Evolutionary conservation across 2,329 filamentous ascomycete genomes (phyloP), one percentile per base, ranked within the genome.

Genomic region (Xylaria sp.): DNA sequence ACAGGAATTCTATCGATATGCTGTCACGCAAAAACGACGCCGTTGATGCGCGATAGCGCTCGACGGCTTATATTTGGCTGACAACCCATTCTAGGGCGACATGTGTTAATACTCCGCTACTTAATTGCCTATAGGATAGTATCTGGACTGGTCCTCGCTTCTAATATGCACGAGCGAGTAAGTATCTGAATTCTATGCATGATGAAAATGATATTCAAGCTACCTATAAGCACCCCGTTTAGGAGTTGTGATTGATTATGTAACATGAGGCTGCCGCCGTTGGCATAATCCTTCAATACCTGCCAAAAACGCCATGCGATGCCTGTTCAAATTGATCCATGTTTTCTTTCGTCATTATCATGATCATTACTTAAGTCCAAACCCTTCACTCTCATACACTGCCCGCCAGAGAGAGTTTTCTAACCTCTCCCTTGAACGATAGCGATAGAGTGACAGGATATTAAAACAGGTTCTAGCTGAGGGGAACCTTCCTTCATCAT

Each of bases 391-490:
- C 80, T 94, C 94, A 72, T 89, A 84, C n/a, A 97, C 94, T 3
- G 94, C 94, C 71, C 89, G 88, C 94, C 94, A 97, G 39, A 98
- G 82, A 83, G 90, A 89, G 61, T 80, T 82, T 79, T 93, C 91
- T 68, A 97, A 79, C 73, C 88, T 90, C 77, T 90, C 86, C 73
- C 86, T 88, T 3, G 87, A 89, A 43, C 80, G 78, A 80, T 95
- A 97, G 55, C 89, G 86, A 82, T 91, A 95, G 66, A 98, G 82
- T 4, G 91, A 90, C 71, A 98, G 77, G 79, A 91, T 89, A 78
- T 97, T 97, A 82, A 98, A 98, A 79, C 94, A 98, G 8, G 94
- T 98, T 76, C 94, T 88, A 20, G 94, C 94, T 23, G 93, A 92
- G 0, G 94, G 94, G 78, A 92, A 97, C 71, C 94, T 86, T 46